Percentiles rank a stretch among this genome's conserved stretches.
These are phyloP conservation scores for Salix exigua DNA, from an alignment of 345 rosid genomes.

Conservation along the genomic window DNA sequence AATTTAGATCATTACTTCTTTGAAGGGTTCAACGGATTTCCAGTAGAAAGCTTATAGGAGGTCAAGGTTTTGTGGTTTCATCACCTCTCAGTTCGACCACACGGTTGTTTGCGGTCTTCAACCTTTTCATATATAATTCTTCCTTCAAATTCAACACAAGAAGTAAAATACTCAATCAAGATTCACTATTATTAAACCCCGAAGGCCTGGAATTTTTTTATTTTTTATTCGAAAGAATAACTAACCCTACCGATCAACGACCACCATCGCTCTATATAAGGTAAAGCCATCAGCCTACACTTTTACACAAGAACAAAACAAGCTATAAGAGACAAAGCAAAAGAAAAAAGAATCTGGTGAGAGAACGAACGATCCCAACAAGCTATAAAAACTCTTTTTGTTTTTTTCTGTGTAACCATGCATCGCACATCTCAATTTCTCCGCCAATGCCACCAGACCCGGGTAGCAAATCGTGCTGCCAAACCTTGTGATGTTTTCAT, in stretches of 20 bases:
- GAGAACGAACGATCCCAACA: too few relatives aligned
- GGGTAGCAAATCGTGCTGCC: constrained; percentile 3
- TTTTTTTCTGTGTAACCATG: constrained; percentile 5
- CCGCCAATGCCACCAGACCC: constrained; percentile 11
- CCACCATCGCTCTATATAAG: too few relatives aligned
- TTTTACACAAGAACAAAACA: too few relatives aligned
- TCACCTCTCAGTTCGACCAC: constrained; percentile 1
- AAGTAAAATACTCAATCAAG: too few relatives aligned
- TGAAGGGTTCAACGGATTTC: constrained; percentile 18
- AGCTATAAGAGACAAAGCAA: too few relatives aligned
- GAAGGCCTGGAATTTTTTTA: too few relatives aligned
- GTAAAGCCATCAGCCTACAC: too few relatives aligned
- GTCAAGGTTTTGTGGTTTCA: not conserved
- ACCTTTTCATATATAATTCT: not conserved
- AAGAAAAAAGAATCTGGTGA: too few relatives aligned
- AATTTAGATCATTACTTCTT: not conserved
- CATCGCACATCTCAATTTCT: constrained; percentile 16
- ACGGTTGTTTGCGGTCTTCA: not conserved
- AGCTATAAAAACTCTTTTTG: too few relatives aligned
- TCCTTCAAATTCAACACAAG: not conserved
- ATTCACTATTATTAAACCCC: too few relatives aligned
- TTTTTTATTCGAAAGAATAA: too few relatives aligned
- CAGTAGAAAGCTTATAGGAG: not conserved
- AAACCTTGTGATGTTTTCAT: constrained; percentile 58
- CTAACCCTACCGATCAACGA: too few relatives aligned